Percentiles rank a stretch among this genome's conserved stretches.
Evolutionary conservation across 2,329 filamentous ascomycete species (phyloP).

Genomic region (Sporothrix dimorphospora): DNA sequence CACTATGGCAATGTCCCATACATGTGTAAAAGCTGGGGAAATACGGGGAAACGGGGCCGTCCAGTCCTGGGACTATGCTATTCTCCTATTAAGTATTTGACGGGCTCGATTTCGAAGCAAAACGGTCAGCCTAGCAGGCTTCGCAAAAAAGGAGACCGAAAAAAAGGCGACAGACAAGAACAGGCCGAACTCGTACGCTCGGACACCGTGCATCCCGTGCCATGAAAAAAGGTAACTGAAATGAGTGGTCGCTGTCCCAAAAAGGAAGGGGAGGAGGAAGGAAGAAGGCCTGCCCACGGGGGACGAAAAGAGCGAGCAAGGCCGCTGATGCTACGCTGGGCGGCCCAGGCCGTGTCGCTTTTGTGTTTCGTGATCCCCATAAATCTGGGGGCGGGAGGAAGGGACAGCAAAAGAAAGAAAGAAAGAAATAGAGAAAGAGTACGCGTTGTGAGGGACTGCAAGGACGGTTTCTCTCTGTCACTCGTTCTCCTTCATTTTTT

Average conservation of each 20-base stretch:
- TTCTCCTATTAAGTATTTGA: not conserved
- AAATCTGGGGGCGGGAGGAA: slow-evolving; percentile 20
- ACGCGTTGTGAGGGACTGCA: too few relatives aligned
- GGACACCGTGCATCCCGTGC: slow-evolving; percentile 11
- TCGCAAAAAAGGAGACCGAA: not conserved
- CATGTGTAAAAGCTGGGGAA: slow-evolving; percentile 9
- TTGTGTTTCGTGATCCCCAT: slow-evolving; percentile 21
- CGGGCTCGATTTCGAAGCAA: not conserved
- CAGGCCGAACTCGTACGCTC: slow-evolving; percentile 6
- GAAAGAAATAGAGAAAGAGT: not conserved
- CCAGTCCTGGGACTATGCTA: not conserved
- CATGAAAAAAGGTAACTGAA: not conserved
- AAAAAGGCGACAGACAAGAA: not conserved
- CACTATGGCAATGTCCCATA: not conserved
- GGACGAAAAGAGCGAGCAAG: not conserved
- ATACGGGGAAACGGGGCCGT: not conserved
- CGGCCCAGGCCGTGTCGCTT: slow-evolving; percentile 22
- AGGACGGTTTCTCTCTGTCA: not conserved
- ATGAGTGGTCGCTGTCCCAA: not conserved
- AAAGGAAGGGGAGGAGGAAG: not conserved
- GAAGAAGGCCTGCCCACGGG: not conserved
- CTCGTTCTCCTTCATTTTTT: too few relatives aligned
- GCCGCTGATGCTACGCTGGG: slow-evolving; percentile 20
- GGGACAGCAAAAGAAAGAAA: not conserved
- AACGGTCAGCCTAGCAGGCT: not conserved